Evolutionary conservation across 495 filamentous ascomycete species (phyloP).

Genomic region (Viridothelium virens): DNA sequence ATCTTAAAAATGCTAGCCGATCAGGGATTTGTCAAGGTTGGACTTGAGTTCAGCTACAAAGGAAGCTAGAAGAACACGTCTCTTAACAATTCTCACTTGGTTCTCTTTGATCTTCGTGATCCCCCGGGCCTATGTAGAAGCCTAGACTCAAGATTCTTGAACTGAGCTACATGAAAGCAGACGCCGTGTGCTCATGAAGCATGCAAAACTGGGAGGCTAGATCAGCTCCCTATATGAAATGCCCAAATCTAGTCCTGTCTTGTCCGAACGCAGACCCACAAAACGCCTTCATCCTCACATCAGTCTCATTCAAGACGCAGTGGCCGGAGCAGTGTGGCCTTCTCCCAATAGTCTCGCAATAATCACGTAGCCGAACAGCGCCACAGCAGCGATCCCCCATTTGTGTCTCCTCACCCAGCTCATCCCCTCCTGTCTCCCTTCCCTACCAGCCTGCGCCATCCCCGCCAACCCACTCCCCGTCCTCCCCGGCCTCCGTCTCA

Average conservation of each 20-base stretch:
- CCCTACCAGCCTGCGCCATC: conserved; percentile 33
- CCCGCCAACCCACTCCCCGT: conserved; percentile 67
- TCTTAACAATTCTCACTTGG: too few species aligned
- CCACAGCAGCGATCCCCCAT: conserved; percentile 54
- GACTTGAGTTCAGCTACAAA: neutral
- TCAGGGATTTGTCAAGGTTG: neutral
- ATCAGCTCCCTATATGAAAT: neutral
- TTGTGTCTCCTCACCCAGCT: conserved; percentile 75
- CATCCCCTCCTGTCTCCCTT: conserved; percentile 62
- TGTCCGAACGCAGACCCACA: neutral
- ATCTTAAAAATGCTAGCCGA: neutral
- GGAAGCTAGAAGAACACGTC: neutral
- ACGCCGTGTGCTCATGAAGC: conserved; percentile 3
- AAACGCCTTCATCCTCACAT: neutral
- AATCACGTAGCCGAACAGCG: conserved; percentile 75
- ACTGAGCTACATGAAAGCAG: neutral
- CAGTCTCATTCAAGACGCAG: neutral
- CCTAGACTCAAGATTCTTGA: neutral
- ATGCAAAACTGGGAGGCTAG: neutral
- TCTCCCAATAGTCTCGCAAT: conserved; percentile 66
- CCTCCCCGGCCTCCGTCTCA: conserved; percentile 69
- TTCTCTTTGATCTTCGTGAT: too few species aligned
- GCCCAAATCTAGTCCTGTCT: neutral
- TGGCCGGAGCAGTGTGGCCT: conserved; percentile 22
- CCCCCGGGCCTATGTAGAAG: neutral